Percentiles rank a stretch among this genome's conserved stretches.
phyloP scores from a whole-genome alignment of 2,329 filamentous ascomycete genomes.

The Epichloe scottii region DNA sequence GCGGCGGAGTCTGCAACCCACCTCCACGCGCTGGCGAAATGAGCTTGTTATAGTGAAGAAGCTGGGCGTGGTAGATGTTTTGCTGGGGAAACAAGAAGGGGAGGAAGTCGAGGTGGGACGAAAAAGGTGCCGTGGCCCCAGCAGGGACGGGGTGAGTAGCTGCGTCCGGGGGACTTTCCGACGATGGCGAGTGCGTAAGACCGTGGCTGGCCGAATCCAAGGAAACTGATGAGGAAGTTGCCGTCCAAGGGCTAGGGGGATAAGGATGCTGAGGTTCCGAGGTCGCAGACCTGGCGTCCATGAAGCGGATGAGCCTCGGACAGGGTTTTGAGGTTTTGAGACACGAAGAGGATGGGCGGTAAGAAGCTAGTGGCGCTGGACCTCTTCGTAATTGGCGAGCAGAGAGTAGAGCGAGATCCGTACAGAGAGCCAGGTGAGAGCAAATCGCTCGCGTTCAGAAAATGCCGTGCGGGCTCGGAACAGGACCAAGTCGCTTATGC shows the following conservation, averaged over 20 bases:
- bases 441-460: background rate
- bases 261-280: constrained; percentile 27
- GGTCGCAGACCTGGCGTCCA: constrained; percentile 26
- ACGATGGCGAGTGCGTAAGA: constrained; percentile 12
- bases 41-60: constrained; percentile 54
- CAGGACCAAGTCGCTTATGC: background rate
- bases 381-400: background rate
- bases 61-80: constrained; percentile 47
- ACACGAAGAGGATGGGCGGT: background rate
- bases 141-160: constrained; percentile 10
- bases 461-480: background rate
- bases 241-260: constrained; percentile 20
- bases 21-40: constrained; percentile 44
- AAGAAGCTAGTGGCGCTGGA: background rate
- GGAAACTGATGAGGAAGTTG: constrained; percentile 16
- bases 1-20: constrained; percentile 42
- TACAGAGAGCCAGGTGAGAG: background rate
- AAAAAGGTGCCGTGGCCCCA: constrained; percentile 19
- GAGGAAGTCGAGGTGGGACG: constrained; percentile 38
- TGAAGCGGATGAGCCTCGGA: constrained; percentile 18
- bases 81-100: constrained; percentile 48
- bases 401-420: background rate
- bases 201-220: constrained; percentile 13
- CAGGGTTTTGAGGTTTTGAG: background rate
- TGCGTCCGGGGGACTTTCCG: constrained; percentile 21